Evolutionary conservation across 2,329 filamentous ascomycete species (phyloP).

Genomic region (Chaetomiaceae sp.): DNA sequence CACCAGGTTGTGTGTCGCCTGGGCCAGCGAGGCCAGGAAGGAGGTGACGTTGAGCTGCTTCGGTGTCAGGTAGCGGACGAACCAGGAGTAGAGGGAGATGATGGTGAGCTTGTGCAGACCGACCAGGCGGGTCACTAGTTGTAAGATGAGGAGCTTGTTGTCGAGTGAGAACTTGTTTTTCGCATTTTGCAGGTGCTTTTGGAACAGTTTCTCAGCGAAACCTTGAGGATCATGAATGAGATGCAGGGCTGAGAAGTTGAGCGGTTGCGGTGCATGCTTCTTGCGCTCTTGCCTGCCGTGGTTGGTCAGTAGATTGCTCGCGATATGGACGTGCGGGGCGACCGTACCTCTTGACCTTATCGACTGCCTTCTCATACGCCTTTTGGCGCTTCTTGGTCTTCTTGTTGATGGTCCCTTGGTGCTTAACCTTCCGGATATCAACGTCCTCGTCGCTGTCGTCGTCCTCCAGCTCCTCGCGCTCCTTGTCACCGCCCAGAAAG

Average conservation of each 20-base stretch:
- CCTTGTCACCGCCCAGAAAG: conserved; percentile 93
- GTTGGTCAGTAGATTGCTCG: not conserved
- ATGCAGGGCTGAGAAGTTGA: conserved; percentile 96
- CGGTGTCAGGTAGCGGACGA: conserved; percentile 85
- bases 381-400: conserved; percentile 86
- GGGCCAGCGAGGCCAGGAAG: conserved; percentile 85
- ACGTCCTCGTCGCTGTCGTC: conserved; percentile 79
- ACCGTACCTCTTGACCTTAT: conserved; percentile 58
- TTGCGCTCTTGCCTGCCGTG: conserved; percentile 64
- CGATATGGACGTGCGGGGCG: too few relatives aligned
- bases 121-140: conserved; percentile 84
- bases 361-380: conserved; percentile 70
- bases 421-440: conserved; percentile 75
- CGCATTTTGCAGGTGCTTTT: conserved; percentile 81
- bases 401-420: conserved; percentile 89
- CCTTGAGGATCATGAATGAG: conserved; percentile 90
- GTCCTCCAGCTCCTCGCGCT: conserved; percentile 87
- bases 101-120: conserved; percentile 89
- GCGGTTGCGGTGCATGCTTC: conserved; percentile 76
- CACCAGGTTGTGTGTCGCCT: conserved; percentile 84
- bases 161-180: conserved; percentile 83
- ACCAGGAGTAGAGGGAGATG: conserved; percentile 90
- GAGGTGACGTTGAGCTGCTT: conserved; percentile 86
- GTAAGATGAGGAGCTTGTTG: conserved; percentile 81
- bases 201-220: conserved; percentile 84